phyloP scores from a whole-genome alignment of 352 stramenopile genomes.

The Globisporangium recalcitrans region DNA sequence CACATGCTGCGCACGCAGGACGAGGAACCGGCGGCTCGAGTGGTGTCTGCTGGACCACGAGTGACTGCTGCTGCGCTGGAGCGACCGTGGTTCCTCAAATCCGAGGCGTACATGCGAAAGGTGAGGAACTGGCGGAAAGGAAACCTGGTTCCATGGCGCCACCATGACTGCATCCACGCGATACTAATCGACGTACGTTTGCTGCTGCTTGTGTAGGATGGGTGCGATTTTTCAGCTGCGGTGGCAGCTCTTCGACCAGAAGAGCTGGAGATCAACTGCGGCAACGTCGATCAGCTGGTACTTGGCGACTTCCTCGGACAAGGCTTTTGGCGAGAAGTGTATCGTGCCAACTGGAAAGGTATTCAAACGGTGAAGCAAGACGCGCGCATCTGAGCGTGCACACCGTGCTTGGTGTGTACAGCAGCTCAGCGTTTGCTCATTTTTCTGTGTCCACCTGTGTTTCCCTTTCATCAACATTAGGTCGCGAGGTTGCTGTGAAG shows the following conservation, averaged over 20 bases:
- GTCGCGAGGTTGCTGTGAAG: constrained; percentile 58
- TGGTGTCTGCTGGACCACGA: neutral
- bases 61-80: neutral
- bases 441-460: neutral
- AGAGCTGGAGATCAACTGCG: constrained; percentile 62
- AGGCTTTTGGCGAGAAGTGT: constrained; percentile 72
- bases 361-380: neutral
- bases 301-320: constrained; percentile 50
- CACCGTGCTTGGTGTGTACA: neutral
- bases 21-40: neutral
- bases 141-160: neutral
- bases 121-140: constrained; percentile 13
- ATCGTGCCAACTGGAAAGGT: constrained; percentile 71
- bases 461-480: constrained; percentile 15
- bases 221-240: constrained; percentile 61
- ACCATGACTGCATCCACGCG: neutral
- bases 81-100: constrained; percentile 47
- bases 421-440: neutral
- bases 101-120: constrained; percentile 36
- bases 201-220: constrained; percentile 22
- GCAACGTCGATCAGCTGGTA: constrained; percentile 52
- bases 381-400: neutral
- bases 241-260: constrained; percentile 52
- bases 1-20: constrained; percentile 12
- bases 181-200: neutral